A percentile compares a stretch with the other conserved stretches of the same genome.
Conservation (phyloP, 2,329 filamentous ascomycete species). For the Tolypocladium paradoxum region DNA sequence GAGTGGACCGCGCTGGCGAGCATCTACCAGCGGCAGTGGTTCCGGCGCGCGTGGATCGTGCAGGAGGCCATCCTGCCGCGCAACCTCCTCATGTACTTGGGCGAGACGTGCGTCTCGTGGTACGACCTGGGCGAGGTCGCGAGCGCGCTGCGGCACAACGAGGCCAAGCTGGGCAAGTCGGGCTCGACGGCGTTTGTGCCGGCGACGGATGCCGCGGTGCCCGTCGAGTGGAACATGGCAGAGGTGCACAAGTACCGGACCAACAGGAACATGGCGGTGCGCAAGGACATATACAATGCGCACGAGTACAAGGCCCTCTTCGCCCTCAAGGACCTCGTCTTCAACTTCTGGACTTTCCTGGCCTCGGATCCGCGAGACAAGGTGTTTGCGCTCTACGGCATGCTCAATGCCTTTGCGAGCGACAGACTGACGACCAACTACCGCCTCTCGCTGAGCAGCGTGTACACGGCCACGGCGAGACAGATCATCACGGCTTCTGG, state of each 20-base stretch:
- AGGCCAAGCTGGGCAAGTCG: conserved; percentile 8
- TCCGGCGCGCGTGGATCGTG: conserved; percentile 16
- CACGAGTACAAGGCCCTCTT: conserved; percentile 5
- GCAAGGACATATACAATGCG: conserved; percentile 1
- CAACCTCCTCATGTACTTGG: conserved; percentile 13
- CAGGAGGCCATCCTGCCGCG: conserved; percentile 15
- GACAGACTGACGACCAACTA: conserved; percentile 10
- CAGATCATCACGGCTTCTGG: conserved; percentile 9
- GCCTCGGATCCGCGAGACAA: conserved; percentile 15
- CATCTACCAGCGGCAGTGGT: conserved; percentile 16
- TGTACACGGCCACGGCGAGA: conserved; percentile 11
- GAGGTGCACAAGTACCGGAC: conserved; percentile 12
- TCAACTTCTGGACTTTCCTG: conserved; percentile 13
- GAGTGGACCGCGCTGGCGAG: conserved; percentile 11
- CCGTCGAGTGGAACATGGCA: conserved; percentile 15
- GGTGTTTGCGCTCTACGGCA: conserved; percentile 12
- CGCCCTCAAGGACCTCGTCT: conserved; percentile 6
- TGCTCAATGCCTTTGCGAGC: conserved; percentile 11
- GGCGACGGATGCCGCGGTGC: conserved; percentile 7
- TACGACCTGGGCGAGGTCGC: conserved; percentile 9
- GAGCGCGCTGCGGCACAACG: conserved; percentile 8
- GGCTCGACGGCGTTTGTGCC: conserved; percentile 9
- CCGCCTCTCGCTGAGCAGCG: conserved; percentile 7
- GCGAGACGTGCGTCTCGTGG: conserved; percentile 7
- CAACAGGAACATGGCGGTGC: conserved; percentile 3